Evolutionary conservation across 345 rosid genomes (phyloP).

Genomic region (Bruguiera sexangula): DNA sequence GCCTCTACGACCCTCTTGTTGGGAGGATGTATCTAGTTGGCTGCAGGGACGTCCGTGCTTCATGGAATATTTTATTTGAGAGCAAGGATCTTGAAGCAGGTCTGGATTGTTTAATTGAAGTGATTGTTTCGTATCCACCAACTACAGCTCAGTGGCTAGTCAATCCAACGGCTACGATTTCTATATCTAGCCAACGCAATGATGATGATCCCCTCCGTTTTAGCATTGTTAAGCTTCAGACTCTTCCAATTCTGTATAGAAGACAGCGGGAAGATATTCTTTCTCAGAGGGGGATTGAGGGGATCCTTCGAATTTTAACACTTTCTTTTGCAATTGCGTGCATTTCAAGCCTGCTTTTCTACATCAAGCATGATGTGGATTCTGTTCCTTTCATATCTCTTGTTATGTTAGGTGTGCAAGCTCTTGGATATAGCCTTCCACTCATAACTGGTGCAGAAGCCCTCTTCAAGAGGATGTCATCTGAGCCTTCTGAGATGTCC

Average conservation of each 20-base stretch:
- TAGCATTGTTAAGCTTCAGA: constrained; percentile 46
- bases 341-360: constrained; percentile 64
- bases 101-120: constrained; percentile 66
- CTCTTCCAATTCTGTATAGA: constrained; percentile 65
- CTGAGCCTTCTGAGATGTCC: constrained; percentile 43
- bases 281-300: constrained; percentile 70
- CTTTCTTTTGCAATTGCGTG: constrained; percentile 68
- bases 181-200: constrained; percentile 59
- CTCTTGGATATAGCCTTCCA: constrained; percentile 72
- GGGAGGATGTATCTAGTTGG: constrained; percentile 87
- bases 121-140: constrained; percentile 73
- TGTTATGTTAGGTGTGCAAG: constrained; percentile 88
- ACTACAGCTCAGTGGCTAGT: constrained; percentile 70
- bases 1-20: constrained; percentile 65
- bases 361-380: constrained; percentile 41
- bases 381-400: constrained; percentile 60
- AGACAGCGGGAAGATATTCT: constrained; percentile 80
- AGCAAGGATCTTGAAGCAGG: constrained; percentile 85
- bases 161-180: constrained; percentile 67
- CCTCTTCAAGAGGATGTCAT: constrained; percentile 53
- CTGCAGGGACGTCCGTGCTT: constrained; percentile 82
- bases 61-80: constrained; percentile 64
- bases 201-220: constrained; percentile 79
- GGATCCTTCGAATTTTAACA: constrained; percentile 62
- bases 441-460: constrained; percentile 86